Conservation (phyloP, 225 moss, liverwort and hornwort species). For the Anthoceros angustus region DNA sequence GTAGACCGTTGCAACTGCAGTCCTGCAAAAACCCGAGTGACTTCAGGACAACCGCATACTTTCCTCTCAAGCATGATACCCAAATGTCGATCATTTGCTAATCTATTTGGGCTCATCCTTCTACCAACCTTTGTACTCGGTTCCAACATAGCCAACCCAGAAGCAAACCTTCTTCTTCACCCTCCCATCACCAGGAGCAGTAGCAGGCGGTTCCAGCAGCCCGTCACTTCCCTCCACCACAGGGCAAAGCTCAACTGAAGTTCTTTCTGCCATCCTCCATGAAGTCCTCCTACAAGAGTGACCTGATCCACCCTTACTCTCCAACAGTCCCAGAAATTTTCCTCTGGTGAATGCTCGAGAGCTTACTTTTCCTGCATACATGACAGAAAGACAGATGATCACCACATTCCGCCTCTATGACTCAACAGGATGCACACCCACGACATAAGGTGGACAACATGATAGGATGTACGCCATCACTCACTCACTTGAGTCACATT, state of each 20-base stretch:
- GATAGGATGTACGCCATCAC: neutral
- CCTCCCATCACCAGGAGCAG: neutral
- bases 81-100: neutral
- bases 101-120: neutral
- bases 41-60: neutral
- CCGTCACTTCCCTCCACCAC: neutral
- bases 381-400: too few species aligned
- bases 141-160: constrained; percentile 88
- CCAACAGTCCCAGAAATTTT: too few species aligned
- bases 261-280: too few species aligned
- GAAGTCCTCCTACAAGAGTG: too few species aligned
- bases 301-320: too few species aligned
- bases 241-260: neutral
- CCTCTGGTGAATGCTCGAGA: too few species aligned
- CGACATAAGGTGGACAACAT: neutral
- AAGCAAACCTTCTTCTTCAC: constrained; percentile 82
- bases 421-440: neutral
- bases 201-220: neutral
- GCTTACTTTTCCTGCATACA: too few species aligned
- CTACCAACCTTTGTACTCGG: constrained; percentile 50
- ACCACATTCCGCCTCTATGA: too few species aligned
- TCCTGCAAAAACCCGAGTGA: neutral
- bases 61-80: neutral
- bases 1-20: neutral
- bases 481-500: neutral